These are phyloP conservation scores for Penicillium digitatum DNA, from an alignment of 2,329 filamentous ascomycete species.

Conservation along the genomic window DNA sequence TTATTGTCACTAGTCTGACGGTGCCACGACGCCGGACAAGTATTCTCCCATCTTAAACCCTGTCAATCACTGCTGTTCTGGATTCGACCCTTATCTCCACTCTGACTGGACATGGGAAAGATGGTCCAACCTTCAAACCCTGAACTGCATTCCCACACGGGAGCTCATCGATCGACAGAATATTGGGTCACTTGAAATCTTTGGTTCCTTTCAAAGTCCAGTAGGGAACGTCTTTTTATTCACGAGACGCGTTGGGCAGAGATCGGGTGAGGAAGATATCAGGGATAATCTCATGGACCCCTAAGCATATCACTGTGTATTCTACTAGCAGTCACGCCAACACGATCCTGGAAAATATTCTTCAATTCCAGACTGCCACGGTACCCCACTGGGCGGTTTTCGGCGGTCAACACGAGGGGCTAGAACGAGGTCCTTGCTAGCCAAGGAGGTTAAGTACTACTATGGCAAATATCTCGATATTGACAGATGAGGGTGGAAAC, in stretches of 20 bases:
- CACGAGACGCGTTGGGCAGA: neutral
- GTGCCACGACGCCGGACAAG: neutral
- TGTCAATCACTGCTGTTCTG: conserved; percentile 10
- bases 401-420: conserved; percentile 1
- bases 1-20: neutral
- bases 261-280: neutral
- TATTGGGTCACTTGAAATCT: too few species aligned
- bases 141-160: neutral
- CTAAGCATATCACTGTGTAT: conserved; percentile 1
- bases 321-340: conserved; percentile 5
- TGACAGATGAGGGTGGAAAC: neutral
- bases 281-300: neutral
- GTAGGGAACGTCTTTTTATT: too few species aligned
- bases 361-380: conserved; percentile 4
- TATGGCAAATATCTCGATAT: neutral
- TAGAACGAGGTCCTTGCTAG: conserved; percentile 7
- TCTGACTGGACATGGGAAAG: neutral
- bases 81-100: conserved; percentile 1
- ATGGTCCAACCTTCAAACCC: neutral
- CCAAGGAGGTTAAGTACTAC: neutral
- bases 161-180: neutral
- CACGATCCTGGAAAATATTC: neutral
- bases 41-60: conserved; percentile 2
- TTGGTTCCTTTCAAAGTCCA: too few species aligned
- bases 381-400: conserved; percentile 11